phyloP scores from a whole-genome alignment of 73 alveolate species.

The Stentor coeruleus region DNA sequence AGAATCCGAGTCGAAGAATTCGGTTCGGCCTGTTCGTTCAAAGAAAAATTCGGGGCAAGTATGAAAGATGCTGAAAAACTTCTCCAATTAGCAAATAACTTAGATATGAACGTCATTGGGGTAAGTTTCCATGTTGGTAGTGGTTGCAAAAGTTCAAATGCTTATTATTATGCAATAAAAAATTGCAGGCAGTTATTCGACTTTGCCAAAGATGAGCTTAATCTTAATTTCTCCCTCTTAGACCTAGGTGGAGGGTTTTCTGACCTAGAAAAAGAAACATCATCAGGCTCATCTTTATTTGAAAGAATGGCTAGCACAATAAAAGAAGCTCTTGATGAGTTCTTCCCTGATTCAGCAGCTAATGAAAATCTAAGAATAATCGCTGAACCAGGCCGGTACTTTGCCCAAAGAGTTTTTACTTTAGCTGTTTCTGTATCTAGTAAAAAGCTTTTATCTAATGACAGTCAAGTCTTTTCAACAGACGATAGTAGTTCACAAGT shows the following conservation, averaged over 20 bases:
- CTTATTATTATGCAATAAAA: not conserved
- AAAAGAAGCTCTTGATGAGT: not conserved
- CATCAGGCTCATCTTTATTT: not conserved
- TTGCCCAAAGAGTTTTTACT: not conserved
- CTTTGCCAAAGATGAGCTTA: not conserved
- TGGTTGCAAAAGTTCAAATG: conserved; percentile 5
- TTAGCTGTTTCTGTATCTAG: not conserved
- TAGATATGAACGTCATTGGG: not conserved
- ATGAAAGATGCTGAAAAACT: not conserved
- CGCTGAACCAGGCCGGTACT: conserved; percentile 26
- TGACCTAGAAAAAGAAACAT: conserved; percentile 4
- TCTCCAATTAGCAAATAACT: conserved; percentile 9
- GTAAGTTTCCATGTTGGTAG: conserved; percentile 28
- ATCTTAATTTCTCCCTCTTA: not conserved
- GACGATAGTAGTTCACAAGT: not conserved
- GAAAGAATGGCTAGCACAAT: not conserved
- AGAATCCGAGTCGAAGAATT: conserved; percentile 4
- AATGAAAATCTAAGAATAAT: not conserved
- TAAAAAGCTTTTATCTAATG: not conserved
- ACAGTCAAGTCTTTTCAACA: not conserved
- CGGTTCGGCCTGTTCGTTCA: not conserved
- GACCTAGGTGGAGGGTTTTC: conserved; percentile 30
- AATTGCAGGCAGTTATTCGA: not conserved
- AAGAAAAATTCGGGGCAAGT: conserved; percentile 13
- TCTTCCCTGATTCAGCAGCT: not conserved